phyloP scores from a whole-genome alignment of 1,284 basidiomycete genomes.

The Microstroma glucosiphilum region DNA sequence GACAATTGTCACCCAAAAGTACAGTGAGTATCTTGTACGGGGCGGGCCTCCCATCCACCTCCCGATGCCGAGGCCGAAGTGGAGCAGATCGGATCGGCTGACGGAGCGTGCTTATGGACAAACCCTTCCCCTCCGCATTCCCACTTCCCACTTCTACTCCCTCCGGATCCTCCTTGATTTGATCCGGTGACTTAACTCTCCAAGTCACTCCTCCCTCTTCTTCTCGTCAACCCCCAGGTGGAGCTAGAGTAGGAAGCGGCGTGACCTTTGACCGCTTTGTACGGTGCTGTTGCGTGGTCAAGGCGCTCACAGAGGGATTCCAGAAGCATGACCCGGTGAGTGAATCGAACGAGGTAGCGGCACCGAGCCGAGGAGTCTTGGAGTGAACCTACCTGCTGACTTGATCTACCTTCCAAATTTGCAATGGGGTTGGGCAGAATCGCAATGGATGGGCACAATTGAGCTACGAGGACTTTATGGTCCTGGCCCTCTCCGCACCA shows the following conservation, averaged over 20 bases:
- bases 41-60: too few relatives aligned
- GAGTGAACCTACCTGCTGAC: too few relatives aligned
- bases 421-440: not conserved
- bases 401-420: too few relatives aligned
- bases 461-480: slow-evolving; percentile 14
- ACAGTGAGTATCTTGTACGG: slow-evolving; percentile 29
- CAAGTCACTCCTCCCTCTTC: not conserved
- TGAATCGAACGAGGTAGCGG: too few relatives aligned
- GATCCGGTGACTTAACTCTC: not conserved
- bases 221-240: slow-evolving; percentile 1
- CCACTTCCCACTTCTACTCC: not conserved
- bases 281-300: slow-evolving; percentile 35
- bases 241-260: slow-evolving; percentile 9
- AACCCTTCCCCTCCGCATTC: not conserved
- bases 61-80: too few relatives aligned
- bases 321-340: slow-evolving; percentile 23
- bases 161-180: not conserved
- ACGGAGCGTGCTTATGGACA: too few relatives aligned
- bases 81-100: too few relatives aligned
- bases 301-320: slow-evolving; percentile 39
- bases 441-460: slow-evolving; percentile 15
- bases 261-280: slow-evolving; percentile 41
- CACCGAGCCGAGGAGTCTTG: too few relatives aligned
- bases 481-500: not conserved
- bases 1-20: slow-evolving; percentile 33